A percentile compares a stretch with the other conserved stretches of the same genome.
Evolutionary conservation across 2,329 filamentous ascomycete genomes (phyloP).

Genomic region (Cyphellophora attinorum): DNA sequence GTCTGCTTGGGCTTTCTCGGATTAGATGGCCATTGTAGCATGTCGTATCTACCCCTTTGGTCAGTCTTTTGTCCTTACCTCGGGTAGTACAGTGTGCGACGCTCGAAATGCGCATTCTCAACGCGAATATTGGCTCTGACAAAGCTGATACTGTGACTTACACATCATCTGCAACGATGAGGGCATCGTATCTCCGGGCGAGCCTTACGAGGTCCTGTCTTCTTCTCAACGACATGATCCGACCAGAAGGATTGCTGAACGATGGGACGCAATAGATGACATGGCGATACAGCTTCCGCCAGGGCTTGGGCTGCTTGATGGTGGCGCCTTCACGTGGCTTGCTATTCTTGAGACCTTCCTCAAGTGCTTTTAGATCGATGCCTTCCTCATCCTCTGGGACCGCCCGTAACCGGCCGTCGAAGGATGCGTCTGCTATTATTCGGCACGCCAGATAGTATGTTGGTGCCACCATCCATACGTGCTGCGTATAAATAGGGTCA

Average conservation of each 20-base stretch:
- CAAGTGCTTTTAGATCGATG: constrained; percentile 56
- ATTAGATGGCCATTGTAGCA: constrained; percentile 63
- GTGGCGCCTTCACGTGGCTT: constrained; percentile 34
- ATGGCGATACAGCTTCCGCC: constrained; percentile 74
- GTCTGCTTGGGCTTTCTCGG: constrained; percentile 11
- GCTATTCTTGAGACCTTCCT: constrained; percentile 38
- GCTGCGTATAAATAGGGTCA: constrained; percentile 64
- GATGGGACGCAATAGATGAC: constrained; percentile 83
- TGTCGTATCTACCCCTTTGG: too few relatives aligned
- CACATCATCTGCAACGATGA: constrained; percentile 84
- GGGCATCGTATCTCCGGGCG: constrained; percentile 67
- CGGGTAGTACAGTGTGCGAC: too few relatives aligned
- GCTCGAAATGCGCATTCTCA: too few relatives aligned
- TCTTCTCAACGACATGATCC: constrained; percentile 63
- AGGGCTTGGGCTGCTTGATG: constrained; percentile 48
- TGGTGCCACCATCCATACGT: constrained; percentile 72
- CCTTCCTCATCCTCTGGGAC: constrained; percentile 72
- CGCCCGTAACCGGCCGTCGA: constrained; percentile 55
- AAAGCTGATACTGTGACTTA: too few relatives aligned
- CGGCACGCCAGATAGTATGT: constrained; percentile 76
- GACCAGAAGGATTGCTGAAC: constrained; percentile 79
- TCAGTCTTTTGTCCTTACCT: too few relatives aligned
- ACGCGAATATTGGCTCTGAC: too few relatives aligned
- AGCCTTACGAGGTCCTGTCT: constrained; percentile 63
- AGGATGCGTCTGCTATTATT: constrained; percentile 77